These are phyloP conservation scores for Trichoderma koningii DNA, from an alignment of 2,329 filamentous ascomycete genomes.

Conservation along the genomic window DNA sequence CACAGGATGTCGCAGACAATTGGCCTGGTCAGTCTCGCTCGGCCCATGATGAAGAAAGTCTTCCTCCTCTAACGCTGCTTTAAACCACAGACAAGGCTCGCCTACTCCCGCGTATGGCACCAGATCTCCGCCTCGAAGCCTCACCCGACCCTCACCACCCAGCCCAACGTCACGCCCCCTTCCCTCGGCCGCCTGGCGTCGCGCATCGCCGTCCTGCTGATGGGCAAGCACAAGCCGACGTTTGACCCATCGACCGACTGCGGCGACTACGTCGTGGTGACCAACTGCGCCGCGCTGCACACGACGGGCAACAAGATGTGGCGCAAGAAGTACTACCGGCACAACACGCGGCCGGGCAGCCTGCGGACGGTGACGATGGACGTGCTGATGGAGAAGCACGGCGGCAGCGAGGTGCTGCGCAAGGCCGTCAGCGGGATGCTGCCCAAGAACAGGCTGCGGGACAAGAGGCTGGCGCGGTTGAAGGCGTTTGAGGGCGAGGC, in stretches of 20 bases:
- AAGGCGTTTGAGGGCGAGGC: conserved; percentile 94
- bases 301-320: conserved; percentile 88
- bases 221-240: conserved; percentile 99
- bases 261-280: conserved; percentile 97
- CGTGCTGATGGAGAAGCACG: conserved; percentile 88
- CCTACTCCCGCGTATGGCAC: conserved; percentile 97
- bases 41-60: background rate
- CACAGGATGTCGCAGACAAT: conserved; percentile 26
- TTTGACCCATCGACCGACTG: conserved; percentile 97
- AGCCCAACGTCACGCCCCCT: conserved; percentile 63
- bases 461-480: conserved; percentile 81
- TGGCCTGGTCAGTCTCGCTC: conserved; percentile 21
- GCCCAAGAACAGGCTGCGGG: conserved; percentile 91
- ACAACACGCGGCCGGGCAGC: conserved; percentile 86
- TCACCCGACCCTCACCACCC: conserved; percentile 62
- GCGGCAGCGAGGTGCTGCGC: conserved; percentile 85
- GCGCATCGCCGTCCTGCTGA: conserved; percentile 81
- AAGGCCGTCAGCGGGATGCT: conserved; percentile 96
- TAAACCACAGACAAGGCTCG: conserved; percentile 75
- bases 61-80: conserved; percentile 5
- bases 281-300: conserved; percentile 82
- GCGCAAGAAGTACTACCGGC: conserved; percentile 95
- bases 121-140: conserved; percentile 71
- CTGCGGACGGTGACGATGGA: conserved; percentile 93
- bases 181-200: conserved; percentile 89